These are phyloP conservation scores for Citrus maxima DNA, from an alignment of 345 rosid species.

Conservation along the genomic window DNA sequence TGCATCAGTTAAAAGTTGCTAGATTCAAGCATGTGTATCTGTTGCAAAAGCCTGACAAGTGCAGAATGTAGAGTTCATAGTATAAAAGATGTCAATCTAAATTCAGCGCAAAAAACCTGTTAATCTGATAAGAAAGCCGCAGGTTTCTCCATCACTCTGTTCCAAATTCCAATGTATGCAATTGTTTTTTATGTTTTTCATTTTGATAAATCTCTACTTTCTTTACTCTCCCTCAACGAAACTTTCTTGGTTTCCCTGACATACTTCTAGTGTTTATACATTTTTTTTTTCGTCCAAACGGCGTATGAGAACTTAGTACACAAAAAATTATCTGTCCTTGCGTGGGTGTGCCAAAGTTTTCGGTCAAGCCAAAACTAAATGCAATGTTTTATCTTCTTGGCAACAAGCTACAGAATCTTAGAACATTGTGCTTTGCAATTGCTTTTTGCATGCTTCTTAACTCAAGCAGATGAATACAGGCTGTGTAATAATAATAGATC, in stretches of 20 bases:
- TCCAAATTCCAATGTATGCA: not conserved
- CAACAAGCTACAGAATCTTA: not conserved
- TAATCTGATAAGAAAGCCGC: not conserved
- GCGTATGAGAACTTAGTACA: too few species aligned
- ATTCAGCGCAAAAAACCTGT: not conserved
- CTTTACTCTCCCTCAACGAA: not conserved
- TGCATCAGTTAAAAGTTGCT: not conserved
- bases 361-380: not conserved
- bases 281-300: not conserved
- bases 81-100: not conserved
- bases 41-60: not conserved
- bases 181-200: not conserved
- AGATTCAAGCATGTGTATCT: not conserved
- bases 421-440: not conserved
- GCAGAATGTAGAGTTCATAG: not conserved
- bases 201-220: not conserved
- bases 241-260: not conserved
- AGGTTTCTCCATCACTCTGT: not conserved
- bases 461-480: not conserved
- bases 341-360: not conserved
- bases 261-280: not conserved
- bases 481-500: not conserved
- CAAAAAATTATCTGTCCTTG: not conserved
- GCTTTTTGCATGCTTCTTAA: not conserved
- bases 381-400: not conserved